A percentile compares a stretch with the other conserved stretches of the same genome.
Evolutionary conservation across 2,329 filamentous ascomycete species (phyloP).

Genomic region (Passalora sequoiae): DNA sequence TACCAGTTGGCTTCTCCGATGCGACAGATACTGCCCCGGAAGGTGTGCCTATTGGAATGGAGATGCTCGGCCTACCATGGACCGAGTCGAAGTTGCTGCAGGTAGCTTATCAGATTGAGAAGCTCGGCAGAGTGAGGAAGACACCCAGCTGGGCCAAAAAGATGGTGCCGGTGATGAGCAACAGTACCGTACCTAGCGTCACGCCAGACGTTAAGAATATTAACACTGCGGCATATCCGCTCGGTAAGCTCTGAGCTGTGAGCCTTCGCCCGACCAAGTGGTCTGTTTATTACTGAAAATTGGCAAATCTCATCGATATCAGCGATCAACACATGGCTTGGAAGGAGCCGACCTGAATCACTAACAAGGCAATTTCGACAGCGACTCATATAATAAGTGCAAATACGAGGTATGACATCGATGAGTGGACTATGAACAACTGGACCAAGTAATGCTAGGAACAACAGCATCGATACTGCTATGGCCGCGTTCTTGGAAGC

Average conservation of each 20-base stretch:
- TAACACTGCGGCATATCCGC: slow-evolving; percentile 41
- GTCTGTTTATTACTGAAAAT: no score
- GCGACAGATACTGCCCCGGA: slow-evolving; percentile 46
- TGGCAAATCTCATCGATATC: no score
- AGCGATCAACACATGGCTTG: no score
- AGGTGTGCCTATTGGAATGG: slow-evolving; percentile 61
- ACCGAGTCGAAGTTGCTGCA: slow-evolving; percentile 51
- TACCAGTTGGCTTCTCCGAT: slow-evolving; percentile 52
- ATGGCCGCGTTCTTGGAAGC: no score
- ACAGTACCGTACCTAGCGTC: slow-evolving; percentile 43
- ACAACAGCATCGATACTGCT: no score
- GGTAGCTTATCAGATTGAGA: slow-evolving; percentile 50
- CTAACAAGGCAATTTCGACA: no score
- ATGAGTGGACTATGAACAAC: no score
- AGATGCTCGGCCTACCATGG: slow-evolving; percentile 56
- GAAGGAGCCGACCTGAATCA: no score
- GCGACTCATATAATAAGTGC: no score
- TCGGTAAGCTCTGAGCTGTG: slow-evolving; percentile 38
- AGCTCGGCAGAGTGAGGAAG: slow-evolving; percentile 43
- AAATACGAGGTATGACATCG: no score
- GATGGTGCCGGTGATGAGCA: slow-evolving; percentile 37
- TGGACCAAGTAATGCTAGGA: no score
- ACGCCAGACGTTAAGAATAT: slow-evolving; percentile 42
- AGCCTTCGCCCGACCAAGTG: no score
- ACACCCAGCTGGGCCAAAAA: slow-evolving; percentile 44